A percentile compares a stretch with the other conserved stretches of the same genome.
Evolutionary conservation across 1,139 yeast species (phyloP).

Genomic region (Protomyces gravidus): DNA sequence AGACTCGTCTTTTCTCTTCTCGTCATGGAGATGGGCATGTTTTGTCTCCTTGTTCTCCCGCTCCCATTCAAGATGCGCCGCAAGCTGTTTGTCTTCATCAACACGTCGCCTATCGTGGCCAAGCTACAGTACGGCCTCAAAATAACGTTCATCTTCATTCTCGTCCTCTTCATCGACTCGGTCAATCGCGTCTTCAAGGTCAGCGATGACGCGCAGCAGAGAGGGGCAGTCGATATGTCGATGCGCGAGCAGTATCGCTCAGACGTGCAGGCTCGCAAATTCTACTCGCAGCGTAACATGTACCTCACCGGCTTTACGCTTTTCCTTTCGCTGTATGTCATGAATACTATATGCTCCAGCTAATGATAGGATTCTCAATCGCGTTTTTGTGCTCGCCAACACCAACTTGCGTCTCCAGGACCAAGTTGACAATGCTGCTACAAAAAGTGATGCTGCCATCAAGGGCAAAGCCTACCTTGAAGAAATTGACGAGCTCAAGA

Average conservation of each 20-base stretch:
- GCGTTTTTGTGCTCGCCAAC: constrained; percentile 80
- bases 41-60: constrained; percentile 78
- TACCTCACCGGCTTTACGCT: constrained; percentile 93
- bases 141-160: constrained; percentile 68
- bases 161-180: constrained; percentile 80
- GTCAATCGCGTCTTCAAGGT: constrained; percentile 77
- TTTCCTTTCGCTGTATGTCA: constrained; percentile 59
- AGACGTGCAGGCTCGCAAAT: constrained; percentile 82
- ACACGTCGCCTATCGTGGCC: constrained; percentile 66
- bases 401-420: constrained; percentile 67
- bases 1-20: constrained; percentile 63
- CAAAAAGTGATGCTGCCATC: constrained; percentile 36
- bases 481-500: constrained; percentile 48
- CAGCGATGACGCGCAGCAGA: constrained; percentile 49
- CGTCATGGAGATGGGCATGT: constrained; percentile 72
- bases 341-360: neutral
- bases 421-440: constrained; percentile 36
- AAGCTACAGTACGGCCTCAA: constrained; percentile 73
- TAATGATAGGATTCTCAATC: constrained; percentile 53
- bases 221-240: constrained; percentile 29
- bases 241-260: constrained; percentile 52
- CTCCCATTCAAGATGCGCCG: constrained; percentile 72
- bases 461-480: constrained; percentile 39
- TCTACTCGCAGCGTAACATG: constrained; percentile 95
- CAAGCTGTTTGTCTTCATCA: constrained; percentile 58